These are phyloP conservation scores for Dendrobium officinale DNA, from an alignment of 106 monocot species.

Conservation along the genomic window DNA sequence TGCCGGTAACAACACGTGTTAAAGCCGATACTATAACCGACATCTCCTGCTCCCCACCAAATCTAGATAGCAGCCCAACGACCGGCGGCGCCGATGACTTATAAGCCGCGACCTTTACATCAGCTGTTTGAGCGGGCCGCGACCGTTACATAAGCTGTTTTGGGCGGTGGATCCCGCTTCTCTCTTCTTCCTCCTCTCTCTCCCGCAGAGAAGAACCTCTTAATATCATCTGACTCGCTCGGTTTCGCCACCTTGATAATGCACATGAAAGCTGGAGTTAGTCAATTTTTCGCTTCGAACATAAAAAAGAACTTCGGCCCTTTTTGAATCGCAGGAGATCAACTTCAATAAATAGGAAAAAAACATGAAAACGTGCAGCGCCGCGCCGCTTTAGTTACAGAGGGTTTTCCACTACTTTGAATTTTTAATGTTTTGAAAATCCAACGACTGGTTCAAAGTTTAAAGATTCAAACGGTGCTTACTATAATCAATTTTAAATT, in stretches of 20 bases:
- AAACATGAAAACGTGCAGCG: neutral
- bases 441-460: too few species aligned
- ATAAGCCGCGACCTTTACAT: neutral
- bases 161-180: conserved; percentile 5
- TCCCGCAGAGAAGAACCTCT: conserved; percentile 11
- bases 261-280: neutral
- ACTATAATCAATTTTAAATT: too few species aligned
- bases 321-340: neutral
- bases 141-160: neutral
- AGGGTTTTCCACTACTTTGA: neutral
- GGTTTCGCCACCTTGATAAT: conserved; percentile 34
- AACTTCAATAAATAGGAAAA: neutral
- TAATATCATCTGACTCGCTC: conserved; percentile 17
- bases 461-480: too few species aligned
- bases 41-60: conserved; percentile 25
- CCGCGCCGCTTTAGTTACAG: neutral
- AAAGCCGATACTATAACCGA: conserved; percentile 53
- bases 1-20: conserved; percentile 28
- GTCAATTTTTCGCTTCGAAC: too few species aligned
- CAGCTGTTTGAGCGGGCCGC: neutral
- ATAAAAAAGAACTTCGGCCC: neutral
- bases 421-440: neutral
- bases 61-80: neutral
- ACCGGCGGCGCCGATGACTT: neutral
- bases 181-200: conserved; percentile 7